Conservation (phyloP, 2,329 filamentous ascomycete species). For the Aspergillus jensenii region DNA sequence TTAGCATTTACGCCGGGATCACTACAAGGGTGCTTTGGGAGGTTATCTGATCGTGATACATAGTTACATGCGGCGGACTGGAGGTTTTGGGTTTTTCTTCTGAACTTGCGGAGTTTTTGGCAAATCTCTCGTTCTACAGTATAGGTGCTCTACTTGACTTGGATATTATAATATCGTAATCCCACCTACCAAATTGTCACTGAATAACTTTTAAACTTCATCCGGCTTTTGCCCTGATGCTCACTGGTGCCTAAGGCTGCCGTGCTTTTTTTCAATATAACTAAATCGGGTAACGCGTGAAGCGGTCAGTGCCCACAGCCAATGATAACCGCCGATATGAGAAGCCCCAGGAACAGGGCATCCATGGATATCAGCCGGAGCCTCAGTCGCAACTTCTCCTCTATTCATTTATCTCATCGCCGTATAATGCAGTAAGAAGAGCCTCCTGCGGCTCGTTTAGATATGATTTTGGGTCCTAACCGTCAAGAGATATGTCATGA, state of each 20-base stretch:
- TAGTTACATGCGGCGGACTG: neutral
- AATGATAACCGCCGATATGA: conserved; percentile 5
- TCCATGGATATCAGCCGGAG: neutral
- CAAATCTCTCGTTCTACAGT: neutral
- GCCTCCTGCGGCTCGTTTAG: neutral
- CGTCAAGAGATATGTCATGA: neutral
- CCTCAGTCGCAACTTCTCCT: neutral
- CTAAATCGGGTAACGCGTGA: conserved; percentile 6
- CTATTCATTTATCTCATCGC: neutral
- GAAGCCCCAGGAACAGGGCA: neutral
- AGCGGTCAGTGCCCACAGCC: conserved; percentile 5
- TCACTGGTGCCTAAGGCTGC: conserved; percentile 7
- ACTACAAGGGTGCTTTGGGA: neutral
- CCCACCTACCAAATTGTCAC: neutral
- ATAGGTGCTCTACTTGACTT: neutral
- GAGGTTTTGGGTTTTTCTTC: neutral
- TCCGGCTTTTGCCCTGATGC: neutral
- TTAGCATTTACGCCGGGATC: neutral
- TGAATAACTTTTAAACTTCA: neutral
- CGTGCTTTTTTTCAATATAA: conserved; percentile 6
- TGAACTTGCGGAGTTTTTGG: neutral
- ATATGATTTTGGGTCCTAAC: neutral
- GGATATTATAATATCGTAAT: neutral
- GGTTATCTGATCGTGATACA: neutral
- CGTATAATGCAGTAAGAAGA: neutral